phyloP scores from a whole-genome alignment of 139 green algal genomes.

The Picochlorum sp. region DNA sequence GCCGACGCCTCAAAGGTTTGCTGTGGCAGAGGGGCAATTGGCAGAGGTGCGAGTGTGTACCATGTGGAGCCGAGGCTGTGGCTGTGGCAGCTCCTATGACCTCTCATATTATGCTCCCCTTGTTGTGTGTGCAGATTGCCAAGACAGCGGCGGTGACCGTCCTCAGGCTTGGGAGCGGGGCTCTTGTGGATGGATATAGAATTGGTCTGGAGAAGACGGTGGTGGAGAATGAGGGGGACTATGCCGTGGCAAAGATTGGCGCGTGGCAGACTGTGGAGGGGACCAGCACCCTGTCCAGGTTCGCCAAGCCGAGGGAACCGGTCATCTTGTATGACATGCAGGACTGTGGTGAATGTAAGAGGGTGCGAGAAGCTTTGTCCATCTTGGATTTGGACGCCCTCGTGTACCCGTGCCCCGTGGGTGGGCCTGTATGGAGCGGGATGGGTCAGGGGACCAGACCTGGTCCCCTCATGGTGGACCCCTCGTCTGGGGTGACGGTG shows the following conservation, averaged over 20 bases:
- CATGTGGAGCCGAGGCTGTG: too few relatives aligned
- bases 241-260: constrained; percentile 13
- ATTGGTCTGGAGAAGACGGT: constrained; percentile 8
- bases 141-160: constrained; percentile 13
- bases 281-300: constrained; percentile 5
- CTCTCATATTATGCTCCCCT: too few relatives aligned
- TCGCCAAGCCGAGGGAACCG: constrained; percentile 29
- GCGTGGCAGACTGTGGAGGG: constrained; percentile 32
- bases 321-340: constrained; percentile 40
- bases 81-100: too few relatives aligned
- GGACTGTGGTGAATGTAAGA: constrained; percentile 13
- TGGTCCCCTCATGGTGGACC: background rate
- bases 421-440: constrained; percentile 34
- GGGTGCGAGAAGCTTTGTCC: constrained; percentile 36
- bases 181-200: constrained; percentile 47
- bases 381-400: constrained; percentile 77
- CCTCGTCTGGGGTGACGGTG: background rate
- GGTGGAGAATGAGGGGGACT: constrained; percentile 38
- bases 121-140: constrained; percentile 10
- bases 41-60: too few relatives aligned
- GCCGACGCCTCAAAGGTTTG: too few relatives aligned
- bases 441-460: too few relatives aligned
- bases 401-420: constrained; percentile 67
- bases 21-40: too few relatives aligned
- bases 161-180: constrained; percentile 47